These are phyloP conservation scores for Hyaloperonospora brassicae DNA, from an alignment of 352 stramenopile genomes.

Conservation along the genomic window DNA sequence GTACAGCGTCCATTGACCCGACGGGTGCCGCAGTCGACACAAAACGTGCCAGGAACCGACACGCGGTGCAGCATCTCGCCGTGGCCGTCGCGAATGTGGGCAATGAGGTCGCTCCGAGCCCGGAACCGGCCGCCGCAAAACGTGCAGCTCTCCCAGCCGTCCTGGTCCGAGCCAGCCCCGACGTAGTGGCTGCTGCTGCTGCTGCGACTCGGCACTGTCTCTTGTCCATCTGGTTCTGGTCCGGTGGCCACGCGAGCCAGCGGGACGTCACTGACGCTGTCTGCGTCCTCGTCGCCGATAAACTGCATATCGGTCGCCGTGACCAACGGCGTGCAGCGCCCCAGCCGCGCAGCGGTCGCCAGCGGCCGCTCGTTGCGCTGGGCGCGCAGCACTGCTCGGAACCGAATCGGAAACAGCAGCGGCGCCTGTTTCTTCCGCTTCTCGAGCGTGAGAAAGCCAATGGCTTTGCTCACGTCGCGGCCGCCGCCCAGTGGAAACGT, in stretches of 20 bases:
- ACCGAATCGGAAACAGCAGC: slow-evolving; percentile 55
- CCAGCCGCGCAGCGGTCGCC: slow-evolving; percentile 6
- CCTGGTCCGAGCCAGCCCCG: slow-evolving; percentile 16
- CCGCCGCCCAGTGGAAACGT: slow-evolving; percentile 40
- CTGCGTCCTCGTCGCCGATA: slow-evolving; percentile 39
- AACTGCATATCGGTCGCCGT: slow-evolving; percentile 46
- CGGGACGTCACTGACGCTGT: slow-evolving; percentile 29
- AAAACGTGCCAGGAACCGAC: slow-evolving; percentile 44
- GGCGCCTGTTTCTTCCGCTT: slow-evolving; percentile 53
- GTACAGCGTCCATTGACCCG: slow-evolving; percentile 34
- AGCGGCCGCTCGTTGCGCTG: slow-evolving; percentile 25
- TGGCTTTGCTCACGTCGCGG: slow-evolving; percentile 41
- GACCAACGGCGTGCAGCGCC: slow-evolving; percentile 35
- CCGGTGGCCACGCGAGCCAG: slow-evolving; percentile 27
- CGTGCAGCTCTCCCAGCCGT: slow-evolving; percentile 41
- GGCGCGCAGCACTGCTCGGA: slow-evolving; percentile 35
- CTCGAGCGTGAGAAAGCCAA: slow-evolving; percentile 57
- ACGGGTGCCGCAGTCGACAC: slow-evolving; percentile 38
- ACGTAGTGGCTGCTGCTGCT: too few relatives aligned
- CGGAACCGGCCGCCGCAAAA: slow-evolving; percentile 45
- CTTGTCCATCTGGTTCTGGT: background rate
- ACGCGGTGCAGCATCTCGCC: slow-evolving; percentile 46
- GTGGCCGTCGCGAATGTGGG: slow-evolving; percentile 48
- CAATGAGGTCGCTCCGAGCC: slow-evolving; percentile 28
- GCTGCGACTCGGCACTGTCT: slow-evolving; percentile 2